These are phyloP conservation scores for Thalassiosira allenii DNA, from an alignment of 352 stramenopile genomes.

Conservation along the genomic window DNA sequence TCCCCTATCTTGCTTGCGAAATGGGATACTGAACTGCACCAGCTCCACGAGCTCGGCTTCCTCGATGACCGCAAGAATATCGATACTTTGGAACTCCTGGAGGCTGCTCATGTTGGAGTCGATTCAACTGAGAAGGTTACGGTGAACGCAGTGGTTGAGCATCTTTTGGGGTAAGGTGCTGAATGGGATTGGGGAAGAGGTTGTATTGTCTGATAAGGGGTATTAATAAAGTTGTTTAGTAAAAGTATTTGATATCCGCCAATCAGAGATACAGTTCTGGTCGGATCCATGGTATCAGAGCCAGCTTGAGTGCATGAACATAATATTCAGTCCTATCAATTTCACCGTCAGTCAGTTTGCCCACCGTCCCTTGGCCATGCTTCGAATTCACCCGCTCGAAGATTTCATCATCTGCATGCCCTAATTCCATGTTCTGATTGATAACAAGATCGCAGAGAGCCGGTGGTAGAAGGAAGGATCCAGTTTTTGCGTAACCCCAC, in stretches of 20 bases:
- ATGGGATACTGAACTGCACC: slow-evolving; percentile 58
- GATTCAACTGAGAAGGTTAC: slow-evolving; percentile 67
- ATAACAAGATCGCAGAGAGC: slow-evolving; percentile 74
- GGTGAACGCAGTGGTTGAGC: slow-evolving; percentile 62
- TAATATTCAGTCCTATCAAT: slow-evolving; percentile 87
- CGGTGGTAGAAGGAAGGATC: slow-evolving; percentile 83
- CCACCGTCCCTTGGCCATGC: slow-evolving; percentile 84
- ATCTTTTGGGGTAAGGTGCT: slow-evolving; percentile 46
- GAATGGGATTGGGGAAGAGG: background rate
- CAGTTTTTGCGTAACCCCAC: slow-evolving; percentile 79
- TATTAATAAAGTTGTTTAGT: slow-evolving; percentile 7
- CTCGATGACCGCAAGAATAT: slow-evolving; percentile 70
- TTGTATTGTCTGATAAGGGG: slow-evolving; percentile 3
- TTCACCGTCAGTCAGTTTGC: slow-evolving; percentile 80
- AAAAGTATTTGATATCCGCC: slow-evolving; percentile 14
- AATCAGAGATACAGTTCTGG: slow-evolving; percentile 61
- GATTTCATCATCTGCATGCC: slow-evolving; percentile 86
- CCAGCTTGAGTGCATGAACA: slow-evolving; percentile 85
- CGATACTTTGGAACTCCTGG: slow-evolving; percentile 70
- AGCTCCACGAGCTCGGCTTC: slow-evolving; percentile 72
- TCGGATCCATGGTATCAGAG: slow-evolving; percentile 83
- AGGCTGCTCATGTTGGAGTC: slow-evolving; percentile 74
- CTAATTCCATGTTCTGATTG: slow-evolving; percentile 85
- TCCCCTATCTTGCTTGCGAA: slow-evolving; percentile 30
- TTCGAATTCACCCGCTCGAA: slow-evolving; percentile 84